Evolutionary conservation across 148 eudicot species (phyloP), one percentile per base, ranked within the genome.

Genomic region (Heliamphora exappendiculata): DNA sequence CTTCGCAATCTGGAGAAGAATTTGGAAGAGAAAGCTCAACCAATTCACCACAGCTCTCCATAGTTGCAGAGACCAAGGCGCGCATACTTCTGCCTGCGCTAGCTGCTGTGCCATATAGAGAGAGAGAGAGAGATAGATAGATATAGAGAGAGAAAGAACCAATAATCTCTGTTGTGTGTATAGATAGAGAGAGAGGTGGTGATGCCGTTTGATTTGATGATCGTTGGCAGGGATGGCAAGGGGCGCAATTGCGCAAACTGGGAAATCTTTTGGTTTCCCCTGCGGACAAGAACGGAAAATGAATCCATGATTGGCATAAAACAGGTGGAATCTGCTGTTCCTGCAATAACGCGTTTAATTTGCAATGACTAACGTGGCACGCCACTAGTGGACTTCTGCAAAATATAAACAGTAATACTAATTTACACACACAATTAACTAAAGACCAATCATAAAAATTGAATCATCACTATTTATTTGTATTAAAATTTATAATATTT

Each of bases 11-110:
- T 87, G 90, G n/a, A 81, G 78, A 44, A 85, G 81, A 77, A 87
- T 87, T 84, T 87, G 88, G 36, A 79, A 81, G 70, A 87, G 49
- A 47, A 87, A 87, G 17, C 86, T 67, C 37, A 87, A 47, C 90
- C 88, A 87, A 45, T 87, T 85, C 59, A 85, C 58, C 73, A 87
- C 79, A 53, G 88, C 80, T 78, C 80, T 85, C 88, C 86, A 87
- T 59, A 87, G 49, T 33, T 87, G 90, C 55, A 82, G 79, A 17
- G 90, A 75, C 58, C 80, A 80, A 20, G 87, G 84, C 70, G 85
- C 73, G 24, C 85, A 85, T 2, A 85, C 85, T 47, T 85, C 90
- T 24, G 82, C 79, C 78, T 82, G 87, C 78, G 89, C 73, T 82
- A 87, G 70, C 70, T 66, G 45, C 22, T 42, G 72, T 17, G 51